phyloP scores from a whole-genome alignment of 176 grass and related monocot species.

The Triticum monococcum region DNA sequence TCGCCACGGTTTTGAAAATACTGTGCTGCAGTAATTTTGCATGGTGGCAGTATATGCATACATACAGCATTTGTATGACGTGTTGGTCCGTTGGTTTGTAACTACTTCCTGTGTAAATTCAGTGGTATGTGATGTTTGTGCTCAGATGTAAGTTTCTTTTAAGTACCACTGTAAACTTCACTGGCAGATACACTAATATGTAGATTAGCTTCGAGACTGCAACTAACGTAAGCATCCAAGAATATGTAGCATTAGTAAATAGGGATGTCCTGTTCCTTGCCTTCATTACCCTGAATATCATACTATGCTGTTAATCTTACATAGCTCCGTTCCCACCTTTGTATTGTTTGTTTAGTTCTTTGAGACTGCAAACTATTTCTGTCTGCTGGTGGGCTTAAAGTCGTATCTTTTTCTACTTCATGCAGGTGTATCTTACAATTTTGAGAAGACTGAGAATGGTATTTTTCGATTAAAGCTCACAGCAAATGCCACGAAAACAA shows the following conservation, averaged over 20 bases:
- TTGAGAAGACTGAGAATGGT: slow-evolving; percentile 66
- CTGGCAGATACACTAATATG: not conserved
- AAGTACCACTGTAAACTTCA: not conserved
- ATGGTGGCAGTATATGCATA: slow-evolving; percentile 2
- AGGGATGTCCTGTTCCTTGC: not conserved
- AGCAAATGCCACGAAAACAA: slow-evolving; percentile 83
- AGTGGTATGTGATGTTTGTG: not conserved
- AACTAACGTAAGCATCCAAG: not conserved
- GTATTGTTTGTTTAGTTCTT: slow-evolving; percentile 25
- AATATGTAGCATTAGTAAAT: not conserved
- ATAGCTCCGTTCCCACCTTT: not conserved
- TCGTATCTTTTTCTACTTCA: slow-evolving; percentile 27
- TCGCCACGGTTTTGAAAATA: not conserved
- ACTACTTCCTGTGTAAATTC: slow-evolving; percentile 2
- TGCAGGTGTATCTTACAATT: slow-evolving; percentile 74
- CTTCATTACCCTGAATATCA: slow-evolving; percentile 9
- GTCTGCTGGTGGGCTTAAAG: not conserved
- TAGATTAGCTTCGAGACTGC: not conserved
- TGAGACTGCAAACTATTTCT: slow-evolving; percentile 17
- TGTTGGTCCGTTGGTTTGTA: not conserved
- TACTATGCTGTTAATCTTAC: not conserved
- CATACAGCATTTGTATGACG: not conserved
- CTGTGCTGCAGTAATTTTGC: not conserved
- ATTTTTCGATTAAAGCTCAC: slow-evolving; percentile 58
- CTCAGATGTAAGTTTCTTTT: not conserved